Evolutionary conservation across 306 rosid genomes (phyloP).

Genomic region (Glycine soja): DNA sequence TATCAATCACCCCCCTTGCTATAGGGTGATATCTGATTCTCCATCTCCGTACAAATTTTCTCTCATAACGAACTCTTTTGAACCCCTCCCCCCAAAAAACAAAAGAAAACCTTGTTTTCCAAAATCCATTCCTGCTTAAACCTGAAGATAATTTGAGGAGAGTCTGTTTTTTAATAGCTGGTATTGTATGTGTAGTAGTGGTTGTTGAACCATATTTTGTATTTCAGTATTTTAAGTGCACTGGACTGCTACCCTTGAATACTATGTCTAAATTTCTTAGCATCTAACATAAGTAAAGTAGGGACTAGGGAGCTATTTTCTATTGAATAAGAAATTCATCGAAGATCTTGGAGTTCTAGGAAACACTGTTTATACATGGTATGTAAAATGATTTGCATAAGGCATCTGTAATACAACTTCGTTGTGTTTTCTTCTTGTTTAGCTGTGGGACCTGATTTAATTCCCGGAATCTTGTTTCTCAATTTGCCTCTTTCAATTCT

Average conservation of each 20-base stretch:
- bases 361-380: neutral
- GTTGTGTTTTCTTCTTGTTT: conserved; percentile 22
- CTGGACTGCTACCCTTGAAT: neutral
- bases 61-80: too few relatives aligned
- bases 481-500: conserved; percentile 29
- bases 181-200: neutral
- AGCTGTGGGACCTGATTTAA: conserved; percentile 23
- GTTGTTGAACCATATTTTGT: neutral
- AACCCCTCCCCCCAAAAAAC: too few relatives aligned
- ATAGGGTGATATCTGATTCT: too few relatives aligned
- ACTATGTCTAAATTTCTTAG: neutral
- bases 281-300: neutral
- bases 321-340: neutral
- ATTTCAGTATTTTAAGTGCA: neutral
- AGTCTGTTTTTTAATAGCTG: neutral
- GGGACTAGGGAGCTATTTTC: neutral
- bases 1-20: too few relatives aligned
- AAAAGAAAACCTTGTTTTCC: neutral
- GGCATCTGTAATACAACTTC: neutral
- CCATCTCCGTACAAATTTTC: too few relatives aligned
- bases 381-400: neutral
- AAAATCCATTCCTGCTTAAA: neutral
- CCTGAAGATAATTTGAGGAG: neutral
- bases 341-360: neutral
- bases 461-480: conserved; percentile 23